phyloP scores from a whole-genome alignment of 176 grass and related monocot species.

The Saccharum spontaneum region DNA sequence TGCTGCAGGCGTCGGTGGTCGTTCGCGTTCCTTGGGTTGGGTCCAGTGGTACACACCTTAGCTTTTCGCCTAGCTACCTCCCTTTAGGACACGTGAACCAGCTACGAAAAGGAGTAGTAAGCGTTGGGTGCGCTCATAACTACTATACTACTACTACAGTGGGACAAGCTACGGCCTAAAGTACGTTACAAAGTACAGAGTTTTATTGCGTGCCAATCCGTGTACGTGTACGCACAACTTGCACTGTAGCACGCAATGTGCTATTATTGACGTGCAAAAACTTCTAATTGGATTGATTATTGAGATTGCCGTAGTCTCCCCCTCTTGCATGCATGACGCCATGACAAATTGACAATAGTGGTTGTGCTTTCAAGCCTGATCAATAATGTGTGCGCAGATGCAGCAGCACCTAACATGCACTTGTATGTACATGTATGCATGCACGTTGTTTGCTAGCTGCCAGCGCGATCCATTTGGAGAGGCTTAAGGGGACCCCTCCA shows the following conservation, averaged over 20 bases:
- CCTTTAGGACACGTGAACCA: background rate
- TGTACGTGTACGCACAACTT: background rate
- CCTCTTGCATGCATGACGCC: background rate
- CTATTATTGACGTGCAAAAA: background rate
- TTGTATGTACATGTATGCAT: background rate
- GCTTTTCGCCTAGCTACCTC: background rate
- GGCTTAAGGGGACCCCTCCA: background rate
- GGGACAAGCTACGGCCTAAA: background rate
- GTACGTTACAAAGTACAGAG: background rate
- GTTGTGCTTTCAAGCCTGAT: constrained; percentile 1
- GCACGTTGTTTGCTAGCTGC: background rate
- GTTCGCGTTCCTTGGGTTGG: background rate
- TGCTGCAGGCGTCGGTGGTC: background rate
- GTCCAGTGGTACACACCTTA: background rate
- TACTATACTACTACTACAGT: background rate
- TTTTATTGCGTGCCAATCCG: background rate
- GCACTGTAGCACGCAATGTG: background rate
- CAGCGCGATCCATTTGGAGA: background rate
- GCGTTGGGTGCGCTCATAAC: background rate
- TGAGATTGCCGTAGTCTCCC: background rate
- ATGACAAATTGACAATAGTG: background rate
- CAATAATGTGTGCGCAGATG: constrained; percentile 8
- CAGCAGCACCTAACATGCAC: constrained; percentile 15
- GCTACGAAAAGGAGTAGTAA: background rate
- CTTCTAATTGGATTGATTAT: background rate